These are phyloP conservation scores for Cetradonia linearis DNA, from an alignment of 495 filamentous ascomycete genomes.

Conservation along the genomic window DNA sequence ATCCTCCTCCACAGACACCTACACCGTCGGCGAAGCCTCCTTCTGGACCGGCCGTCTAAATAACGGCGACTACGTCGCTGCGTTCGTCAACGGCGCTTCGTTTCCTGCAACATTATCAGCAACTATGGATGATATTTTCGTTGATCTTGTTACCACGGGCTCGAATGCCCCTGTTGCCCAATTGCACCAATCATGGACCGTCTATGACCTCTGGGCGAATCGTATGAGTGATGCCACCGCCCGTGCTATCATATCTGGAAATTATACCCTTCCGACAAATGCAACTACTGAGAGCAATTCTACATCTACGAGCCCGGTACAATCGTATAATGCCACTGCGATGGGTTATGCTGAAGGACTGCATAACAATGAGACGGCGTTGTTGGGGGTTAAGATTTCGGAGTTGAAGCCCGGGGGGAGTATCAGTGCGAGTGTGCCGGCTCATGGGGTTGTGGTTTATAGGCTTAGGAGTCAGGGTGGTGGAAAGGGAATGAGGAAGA, in stretches of 20 bases:
- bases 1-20: conserved; percentile 23
- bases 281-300: conserved; percentile 30
- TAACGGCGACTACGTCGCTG: conserved; percentile 37
- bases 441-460: conserved; percentile 39
- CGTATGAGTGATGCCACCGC: conserved; percentile 41
- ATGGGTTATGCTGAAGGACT: conserved; percentile 35
- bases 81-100: conserved; percentile 41
- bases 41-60: conserved; percentile 37
- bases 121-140: conserved; percentile 45
- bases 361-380: conserved; percentile 27
- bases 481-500: conserved; percentile 25
- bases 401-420: conserved; percentile 33
- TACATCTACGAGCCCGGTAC: conserved; percentile 18
- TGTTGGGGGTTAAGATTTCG: conserved; percentile 38
- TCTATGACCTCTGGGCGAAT: conserved; percentile 48
- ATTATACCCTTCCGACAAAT: conserved; percentile 24
- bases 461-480: conserved; percentile 32
- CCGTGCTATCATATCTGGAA: conserved; percentile 33
- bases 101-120: conserved; percentile 37
- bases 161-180: conserved; percentile 30
- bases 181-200: conserved; percentile 35
- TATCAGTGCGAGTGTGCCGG: conserved; percentile 32
- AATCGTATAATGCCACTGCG: conserved; percentile 35
- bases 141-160: conserved; percentile 35
- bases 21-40: conserved; percentile 35